Evolutionary conservation across 2,329 filamentous ascomycete species (phyloP), one percentile per base, ranked within the genome.

Genomic region (Talaromyces amestolkiae): DNA sequence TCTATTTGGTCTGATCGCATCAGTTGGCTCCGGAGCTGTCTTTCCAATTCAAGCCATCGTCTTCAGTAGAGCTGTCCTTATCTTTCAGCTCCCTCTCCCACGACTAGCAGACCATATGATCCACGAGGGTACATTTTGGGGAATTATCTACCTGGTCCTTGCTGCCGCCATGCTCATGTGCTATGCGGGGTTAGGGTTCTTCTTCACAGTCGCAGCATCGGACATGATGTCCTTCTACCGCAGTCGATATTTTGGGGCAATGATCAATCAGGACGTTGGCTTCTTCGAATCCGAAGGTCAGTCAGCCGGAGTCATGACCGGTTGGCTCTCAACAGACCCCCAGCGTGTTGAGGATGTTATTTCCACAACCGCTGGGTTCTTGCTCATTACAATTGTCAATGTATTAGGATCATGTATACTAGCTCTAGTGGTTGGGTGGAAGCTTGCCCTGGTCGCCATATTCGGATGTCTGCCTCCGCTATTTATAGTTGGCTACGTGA

Each of bases 211-310:
- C 11, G 58, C 31, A 19, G 24, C 41, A 61, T 47, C 31, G 19
- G 11, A 61, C 17, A 33, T 47, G 27, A 31, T 47, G 17, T 33
- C 15, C 9, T 43, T 33, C 45, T 61, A 61, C 37, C 58, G 58
- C 27, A 35, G 45, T 94, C 27, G 80, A 78, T 15, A 76, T 8
- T 97, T 99, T 82, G 86, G 93, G 39, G 85, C 89, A 24, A 92
- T 98, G 81, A 86, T 98, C 60, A 91, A 93, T 69, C 94, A 98
- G 77, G 95, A 98, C 68, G 93, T 98, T 66, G 83, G 88, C 31
- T 98, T 93, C 77, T 98, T 97, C 72, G 94, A 98, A 76, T 85
- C 84, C 53, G 91, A 96, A 68, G 90, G 94, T 76, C 96, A 98
- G 75, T 93, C 91, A 5, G 89, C 92, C 8, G 94, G 95, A 69